Evolutionary conservation across 75 land plant species (phyloP).

Genomic region (Sequoia sempervirens): DNA sequence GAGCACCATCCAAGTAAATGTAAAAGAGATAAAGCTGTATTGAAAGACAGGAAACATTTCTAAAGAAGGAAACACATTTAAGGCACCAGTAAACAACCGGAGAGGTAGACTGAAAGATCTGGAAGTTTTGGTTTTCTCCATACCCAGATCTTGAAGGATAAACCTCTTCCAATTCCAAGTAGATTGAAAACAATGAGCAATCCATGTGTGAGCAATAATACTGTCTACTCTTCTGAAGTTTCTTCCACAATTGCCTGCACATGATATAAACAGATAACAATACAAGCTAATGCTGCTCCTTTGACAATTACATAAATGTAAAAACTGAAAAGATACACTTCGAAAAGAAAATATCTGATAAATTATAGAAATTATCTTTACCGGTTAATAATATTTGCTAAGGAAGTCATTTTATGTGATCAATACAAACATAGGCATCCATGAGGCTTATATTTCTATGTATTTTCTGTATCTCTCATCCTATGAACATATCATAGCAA

Average conservation of each 20-base stretch:
- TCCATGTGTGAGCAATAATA: slow-evolving; percentile 31
- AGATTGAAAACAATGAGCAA: slow-evolving; percentile 42
- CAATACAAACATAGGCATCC: neutral
- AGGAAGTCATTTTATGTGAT: neutral
- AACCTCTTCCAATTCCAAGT: slow-evolving; percentile 9
- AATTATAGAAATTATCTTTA: neutral
- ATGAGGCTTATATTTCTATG: neutral
- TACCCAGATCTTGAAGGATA: slow-evolving; percentile 24
- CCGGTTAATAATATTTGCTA: neutral
- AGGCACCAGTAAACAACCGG: slow-evolving; percentile 50
- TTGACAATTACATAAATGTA: neutral
- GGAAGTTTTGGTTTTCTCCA: slow-evolving; percentile 39
- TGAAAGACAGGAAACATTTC: neutral
- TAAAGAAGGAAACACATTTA: neutral
- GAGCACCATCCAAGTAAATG: neutral
- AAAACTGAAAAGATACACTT: neutral
- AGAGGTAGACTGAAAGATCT: neutral
- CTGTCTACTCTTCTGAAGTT: slow-evolving; percentile 24
- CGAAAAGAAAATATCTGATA: neutral
- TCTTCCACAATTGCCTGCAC: slow-evolving; percentile 43
- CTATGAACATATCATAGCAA: neutral
- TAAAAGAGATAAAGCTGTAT: too few relatives aligned
- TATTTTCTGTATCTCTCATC: neutral
- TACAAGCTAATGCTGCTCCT: neutral
- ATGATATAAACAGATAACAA: neutral